These are phyloP conservation scores for Omphalea diandra DNA, from an alignment of 441 rosid genomes.

Conservation along the genomic window DNA sequence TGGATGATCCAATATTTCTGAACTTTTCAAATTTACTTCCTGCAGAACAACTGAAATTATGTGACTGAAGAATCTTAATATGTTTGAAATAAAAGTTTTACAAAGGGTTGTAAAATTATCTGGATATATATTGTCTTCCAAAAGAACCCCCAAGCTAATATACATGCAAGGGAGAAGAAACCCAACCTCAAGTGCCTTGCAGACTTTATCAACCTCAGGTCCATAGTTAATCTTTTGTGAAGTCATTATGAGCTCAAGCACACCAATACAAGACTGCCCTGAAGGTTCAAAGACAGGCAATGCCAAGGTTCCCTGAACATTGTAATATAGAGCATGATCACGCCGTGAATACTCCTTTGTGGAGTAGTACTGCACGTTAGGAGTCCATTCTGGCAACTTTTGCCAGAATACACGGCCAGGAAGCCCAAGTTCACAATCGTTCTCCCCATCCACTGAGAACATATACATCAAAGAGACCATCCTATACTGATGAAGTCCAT, in stretches of 20 bases:
- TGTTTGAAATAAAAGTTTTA: background rate
- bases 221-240: conserved; percentile 82
- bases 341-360: conserved; percentile 77
- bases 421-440: conserved; percentile 70
- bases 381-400: conserved; percentile 92
- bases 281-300: conserved; percentile 90
- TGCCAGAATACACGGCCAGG: conserved; percentile 90
- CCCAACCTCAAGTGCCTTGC: conserved; percentile 97
- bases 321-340: conserved; percentile 63
- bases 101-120: background rate
- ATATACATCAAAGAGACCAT: conserved; percentile 70
- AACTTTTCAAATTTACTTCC: conserved; percentile 90
- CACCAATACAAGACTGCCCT: conserved; percentile 76
- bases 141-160: conserved; percentile 1
- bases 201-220: conserved; percentile 94
- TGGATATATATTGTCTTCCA: too few species aligned
- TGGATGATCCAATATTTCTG: conserved; percentile 69
- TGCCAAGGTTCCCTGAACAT: conserved; percentile 87
- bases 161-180: conserved; percentile 27
- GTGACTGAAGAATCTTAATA: conserved; percentile 32
- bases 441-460: conserved; percentile 76
- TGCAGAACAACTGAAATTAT: conserved; percentile 49
- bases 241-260: conserved; percentile 89
- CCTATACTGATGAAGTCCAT: conserved; percentile 78
- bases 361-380: conserved; percentile 85